These are phyloP conservation scores for Fusarium sterilihyphosum DNA, from an alignment of 2,329 filamentous ascomycete genomes.

Conservation along the genomic window DNA sequence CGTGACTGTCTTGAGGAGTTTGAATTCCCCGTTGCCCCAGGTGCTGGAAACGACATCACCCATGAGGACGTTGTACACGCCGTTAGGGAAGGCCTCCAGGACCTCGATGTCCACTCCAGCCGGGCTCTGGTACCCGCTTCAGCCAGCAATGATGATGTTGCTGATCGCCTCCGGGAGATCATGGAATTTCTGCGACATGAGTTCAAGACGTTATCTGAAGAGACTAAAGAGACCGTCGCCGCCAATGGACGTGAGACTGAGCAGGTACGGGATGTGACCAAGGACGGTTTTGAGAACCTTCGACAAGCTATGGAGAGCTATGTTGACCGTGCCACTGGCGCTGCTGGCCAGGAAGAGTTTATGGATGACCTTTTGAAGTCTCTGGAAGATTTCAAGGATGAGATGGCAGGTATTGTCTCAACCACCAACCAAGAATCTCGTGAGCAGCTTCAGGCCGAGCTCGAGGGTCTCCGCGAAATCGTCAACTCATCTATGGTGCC, in stretches of 20 bases:
- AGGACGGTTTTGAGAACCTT: constrained; percentile 85
- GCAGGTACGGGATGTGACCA: constrained; percentile 87
- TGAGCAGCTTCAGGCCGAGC: constrained; percentile 81
- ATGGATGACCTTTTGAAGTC: constrained; percentile 73
- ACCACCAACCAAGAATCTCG: constrained; percentile 57
- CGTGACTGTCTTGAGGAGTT: constrained; percentile 88
- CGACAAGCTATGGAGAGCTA: constrained; percentile 84
- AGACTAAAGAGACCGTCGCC: constrained; percentile 80
- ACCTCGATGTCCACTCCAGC: constrained; percentile 57
- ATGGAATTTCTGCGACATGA: constrained; percentile 68
- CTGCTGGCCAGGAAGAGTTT: constrained; percentile 79
- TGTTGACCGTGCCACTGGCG: constrained; percentile 76
- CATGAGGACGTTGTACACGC: constrained; percentile 72
- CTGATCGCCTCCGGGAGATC: constrained; percentile 71
- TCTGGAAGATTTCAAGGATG: constrained; percentile 73
- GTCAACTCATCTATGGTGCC: constrained; percentile 76
- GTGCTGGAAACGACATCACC: constrained; percentile 63
- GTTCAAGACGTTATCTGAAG: constrained; percentile 68
- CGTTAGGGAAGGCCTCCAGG: constrained; percentile 67
- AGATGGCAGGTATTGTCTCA: constrained; percentile 71
- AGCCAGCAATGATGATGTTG: constrained; percentile 60
- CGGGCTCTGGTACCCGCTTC: constrained; percentile 52
- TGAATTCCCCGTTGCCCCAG: constrained; percentile 74
- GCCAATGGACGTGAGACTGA: constrained; percentile 85
- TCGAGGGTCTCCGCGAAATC: constrained; percentile 82